Evolutionary conservation across 2,329 filamentous ascomycete species (phyloP).

Genomic region (Aspergillus sp.): DNA sequence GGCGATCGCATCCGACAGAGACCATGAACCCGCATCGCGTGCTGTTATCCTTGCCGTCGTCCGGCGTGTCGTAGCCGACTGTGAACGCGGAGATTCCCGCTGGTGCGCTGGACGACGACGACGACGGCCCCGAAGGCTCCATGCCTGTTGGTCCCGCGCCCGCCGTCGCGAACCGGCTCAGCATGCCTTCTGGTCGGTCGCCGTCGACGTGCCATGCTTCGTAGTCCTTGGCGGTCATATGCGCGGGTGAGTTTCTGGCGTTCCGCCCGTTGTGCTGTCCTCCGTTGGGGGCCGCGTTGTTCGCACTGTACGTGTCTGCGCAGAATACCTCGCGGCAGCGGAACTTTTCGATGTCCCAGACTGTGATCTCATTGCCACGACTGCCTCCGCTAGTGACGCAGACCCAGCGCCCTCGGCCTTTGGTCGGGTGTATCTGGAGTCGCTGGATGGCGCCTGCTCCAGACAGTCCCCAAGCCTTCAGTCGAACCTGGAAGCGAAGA

Average conservation of each 20-base stretch:
- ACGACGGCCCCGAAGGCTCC: conserved; percentile 33
- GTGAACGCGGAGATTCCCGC: conserved; percentile 64
- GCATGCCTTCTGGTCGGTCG: conserved; percentile 76
- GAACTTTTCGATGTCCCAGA: conserved; percentile 90
- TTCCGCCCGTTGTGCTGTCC: conserved; percentile 43
- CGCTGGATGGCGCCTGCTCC: conserved; percentile 72
- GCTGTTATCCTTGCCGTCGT: conserved; percentile 47
- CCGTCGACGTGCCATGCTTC: conserved; percentile 85
- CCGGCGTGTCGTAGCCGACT: conserved; percentile 59
- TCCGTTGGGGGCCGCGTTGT: conserved; percentile 25
- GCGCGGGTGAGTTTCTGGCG: conserved; percentile 8
- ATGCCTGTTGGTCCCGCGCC: conserved; percentile 42
- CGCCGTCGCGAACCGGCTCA: conserved; percentile 65
- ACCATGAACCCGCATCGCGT: conserved; percentile 74
- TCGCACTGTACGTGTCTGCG: conserved; percentile 32
- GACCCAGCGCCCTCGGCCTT: conserved; percentile 71
- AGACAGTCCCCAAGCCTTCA: conserved; percentile 81
- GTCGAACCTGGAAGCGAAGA: conserved; percentile 78
- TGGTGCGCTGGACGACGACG: conserved; percentile 8
- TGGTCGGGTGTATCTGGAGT: conserved; percentile 66
- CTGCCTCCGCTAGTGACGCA: conserved; percentile 82
- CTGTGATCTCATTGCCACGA: conserved; percentile 71
- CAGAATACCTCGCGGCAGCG: conserved; percentile 84
- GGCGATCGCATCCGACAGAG: conserved; percentile 80
- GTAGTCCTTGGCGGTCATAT: conserved; percentile 49